Evolutionary conservation across 306 rosid genomes (phyloP).

Genomic region (Lablab purpureus): DNA sequence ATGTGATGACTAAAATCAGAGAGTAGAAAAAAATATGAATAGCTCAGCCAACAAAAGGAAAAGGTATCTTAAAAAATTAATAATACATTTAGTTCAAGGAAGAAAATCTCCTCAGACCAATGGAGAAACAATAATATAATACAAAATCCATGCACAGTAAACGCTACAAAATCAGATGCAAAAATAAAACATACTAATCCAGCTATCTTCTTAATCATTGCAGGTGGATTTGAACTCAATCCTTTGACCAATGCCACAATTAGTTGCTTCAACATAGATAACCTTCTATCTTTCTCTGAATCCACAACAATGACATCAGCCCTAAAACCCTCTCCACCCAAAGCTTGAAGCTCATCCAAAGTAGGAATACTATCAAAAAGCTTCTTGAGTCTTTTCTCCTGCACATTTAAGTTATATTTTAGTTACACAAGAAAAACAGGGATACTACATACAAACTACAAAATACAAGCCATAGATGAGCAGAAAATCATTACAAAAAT

Average conservation of each 20-base stretch:
- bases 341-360: slow-evolving; percentile 81
- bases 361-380: slow-evolving; percentile 79
- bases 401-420: slow-evolving; percentile 40
- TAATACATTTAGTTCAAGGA: slow-evolving; percentile 18
- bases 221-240: slow-evolving; percentile 85
- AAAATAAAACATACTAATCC: slow-evolving; percentile 66
- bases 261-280: slow-evolving; percentile 91
- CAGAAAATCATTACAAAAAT: slow-evolving; percentile 25
- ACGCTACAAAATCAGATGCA: slow-evolving; percentile 32
- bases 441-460: slow-evolving; percentile 36
- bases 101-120: background rate
- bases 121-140: slow-evolving; percentile 24
- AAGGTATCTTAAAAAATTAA: slow-evolving; percentile 35
- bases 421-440: slow-evolving; percentile 28
- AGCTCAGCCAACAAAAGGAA: slow-evolving; percentile 22
- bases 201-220: slow-evolving; percentile 93
- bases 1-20: slow-evolving; percentile 18
- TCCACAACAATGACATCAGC: slow-evolving; percentile 94
- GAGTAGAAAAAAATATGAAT: slow-evolving; percentile 37
- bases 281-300: slow-evolving; percentile 85
- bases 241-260: slow-evolving; percentile 84
- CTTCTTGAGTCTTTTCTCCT: slow-evolving; percentile 91
- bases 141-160: slow-evolving; percentile 3
- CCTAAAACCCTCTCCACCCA: slow-evolving; percentile 77
- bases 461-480: background rate